Conservation (phyloP, 495 filamentous ascomycete species). For the Podospora pseudoanserina region DNA sequence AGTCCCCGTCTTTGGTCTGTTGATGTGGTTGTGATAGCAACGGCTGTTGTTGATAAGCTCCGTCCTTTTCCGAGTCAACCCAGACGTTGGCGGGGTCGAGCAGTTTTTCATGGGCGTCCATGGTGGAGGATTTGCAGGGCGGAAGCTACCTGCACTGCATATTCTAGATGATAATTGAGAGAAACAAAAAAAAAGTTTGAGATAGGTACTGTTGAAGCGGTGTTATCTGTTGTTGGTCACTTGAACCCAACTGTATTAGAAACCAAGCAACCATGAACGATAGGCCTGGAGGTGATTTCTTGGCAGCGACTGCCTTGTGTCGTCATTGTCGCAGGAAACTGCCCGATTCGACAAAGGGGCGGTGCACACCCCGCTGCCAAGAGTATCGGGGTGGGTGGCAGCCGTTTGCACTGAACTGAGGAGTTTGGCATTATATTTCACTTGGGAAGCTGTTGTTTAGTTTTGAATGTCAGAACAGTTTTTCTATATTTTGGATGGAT, state of each 20-base stretch:
- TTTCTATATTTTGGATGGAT: not conserved
- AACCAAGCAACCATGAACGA: not conserved
- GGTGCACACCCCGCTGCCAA: constrained; percentile 13
- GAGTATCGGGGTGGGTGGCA: not conserved
- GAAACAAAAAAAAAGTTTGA: not conserved
- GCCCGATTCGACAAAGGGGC: constrained; percentile 18
- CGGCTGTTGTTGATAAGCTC: not conserved
- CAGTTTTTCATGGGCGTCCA: not conserved
- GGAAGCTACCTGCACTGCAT: not conserved
- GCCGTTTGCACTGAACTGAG: not conserved
- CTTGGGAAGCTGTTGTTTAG: not conserved
- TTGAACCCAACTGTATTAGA: not conserved
- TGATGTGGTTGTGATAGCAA: not conserved
- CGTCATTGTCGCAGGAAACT: constrained; percentile 16
- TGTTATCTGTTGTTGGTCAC: not conserved
- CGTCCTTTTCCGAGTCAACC: not conserved
- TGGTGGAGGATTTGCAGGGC: not conserved
- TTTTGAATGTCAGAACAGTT: not conserved
- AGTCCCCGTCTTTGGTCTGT: not conserved
- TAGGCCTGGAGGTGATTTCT: not conserved
- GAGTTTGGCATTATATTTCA: not conserved
- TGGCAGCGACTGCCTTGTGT: constrained; percentile 6
- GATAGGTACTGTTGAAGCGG: not conserved
- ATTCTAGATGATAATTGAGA: not conserved
- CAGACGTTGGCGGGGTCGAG: not conserved